These are phyloP conservation scores for Cytospora leucostoma DNA, from an alignment of 2,329 filamentous ascomycete species.

Conservation along the genomic window DNA sequence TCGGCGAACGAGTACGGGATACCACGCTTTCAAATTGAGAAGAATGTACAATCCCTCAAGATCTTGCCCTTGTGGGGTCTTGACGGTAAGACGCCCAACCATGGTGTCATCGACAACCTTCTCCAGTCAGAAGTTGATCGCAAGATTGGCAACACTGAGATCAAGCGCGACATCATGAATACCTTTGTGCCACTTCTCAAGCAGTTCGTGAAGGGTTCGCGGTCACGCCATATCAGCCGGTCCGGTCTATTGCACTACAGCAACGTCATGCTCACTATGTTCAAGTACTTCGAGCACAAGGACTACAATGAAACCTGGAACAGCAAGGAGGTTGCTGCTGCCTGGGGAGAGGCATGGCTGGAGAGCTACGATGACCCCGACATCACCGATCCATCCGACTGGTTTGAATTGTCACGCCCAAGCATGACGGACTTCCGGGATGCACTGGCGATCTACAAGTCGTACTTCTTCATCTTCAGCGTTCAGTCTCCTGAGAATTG, in stretches of 20 bases:
- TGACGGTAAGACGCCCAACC: slow-evolving; percentile 53
- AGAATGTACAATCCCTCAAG: slow-evolving; percentile 56
- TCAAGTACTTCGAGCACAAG: slow-evolving; percentile 53
- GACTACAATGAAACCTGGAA: slow-evolving; percentile 54
- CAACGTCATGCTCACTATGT: slow-evolving; percentile 51
- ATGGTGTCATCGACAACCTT: slow-evolving; percentile 56
- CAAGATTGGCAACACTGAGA: slow-evolving; percentile 44
- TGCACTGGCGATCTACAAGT: slow-evolving; percentile 41
- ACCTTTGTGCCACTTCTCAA: slow-evolving; percentile 57
- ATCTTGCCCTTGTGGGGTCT: slow-evolving; percentile 57
- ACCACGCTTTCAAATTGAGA: slow-evolving; percentile 56
- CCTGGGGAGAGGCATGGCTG: slow-evolving; percentile 53
- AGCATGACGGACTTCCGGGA: slow-evolving; percentile 40
- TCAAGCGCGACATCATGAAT: slow-evolving; percentile 48
- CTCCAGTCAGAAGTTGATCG: slow-evolving; percentile 52
- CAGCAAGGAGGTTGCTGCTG: slow-evolving; percentile 47
- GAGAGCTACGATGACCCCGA: slow-evolving; percentile 46
- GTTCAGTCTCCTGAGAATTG: slow-evolving; percentile 58
- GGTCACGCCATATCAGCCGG: slow-evolving; percentile 46
- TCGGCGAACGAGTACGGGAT: slow-evolving; percentile 57
- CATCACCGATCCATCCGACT: slow-evolving; percentile 36
- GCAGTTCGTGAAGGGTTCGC: slow-evolving; percentile 51
- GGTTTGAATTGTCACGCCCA: slow-evolving; percentile 39
- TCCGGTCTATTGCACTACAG: slow-evolving; percentile 48
- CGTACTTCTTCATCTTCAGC: slow-evolving; percentile 58